These are phyloP conservation scores for Austroboletus eburneus DNA, from an alignment of 768 basidiomycete species.

Conservation along the genomic window DNA sequence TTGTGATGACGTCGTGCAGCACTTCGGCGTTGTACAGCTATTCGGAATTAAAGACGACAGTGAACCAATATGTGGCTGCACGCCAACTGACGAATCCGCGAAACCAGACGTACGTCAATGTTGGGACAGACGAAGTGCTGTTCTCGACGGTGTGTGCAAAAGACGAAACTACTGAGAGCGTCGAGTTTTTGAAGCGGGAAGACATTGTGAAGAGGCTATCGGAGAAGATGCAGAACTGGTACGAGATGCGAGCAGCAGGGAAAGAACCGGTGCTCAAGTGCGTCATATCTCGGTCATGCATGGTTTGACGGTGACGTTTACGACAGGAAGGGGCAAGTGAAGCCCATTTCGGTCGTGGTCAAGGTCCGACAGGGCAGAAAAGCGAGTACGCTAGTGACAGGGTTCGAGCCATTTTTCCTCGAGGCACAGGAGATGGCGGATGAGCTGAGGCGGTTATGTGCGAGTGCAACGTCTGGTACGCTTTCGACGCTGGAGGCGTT, in stretches of 20 bases:
- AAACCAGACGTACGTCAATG: conserved; percentile 68
- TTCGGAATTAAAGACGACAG: conserved; percentile 49
- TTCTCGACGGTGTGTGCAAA: conserved; percentile 36
- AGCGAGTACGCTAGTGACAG: conserved; percentile 69
- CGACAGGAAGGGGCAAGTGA: conserved; percentile 69
- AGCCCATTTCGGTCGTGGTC: conserved; percentile 62
- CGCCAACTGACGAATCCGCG: conserved; percentile 60
- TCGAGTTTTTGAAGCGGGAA: conserved; percentile 64
- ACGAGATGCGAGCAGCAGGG: conserved; percentile 54
- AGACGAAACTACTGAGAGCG: conserved; percentile 22
- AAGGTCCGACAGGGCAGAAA: conserved; percentile 80
- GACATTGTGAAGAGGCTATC: conserved; percentile 52
- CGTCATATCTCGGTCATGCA: conserved; percentile 19
- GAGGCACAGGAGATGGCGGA: conserved; percentile 73
- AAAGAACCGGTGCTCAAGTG: conserved; percentile 59
- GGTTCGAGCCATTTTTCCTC: conserved; percentile 74
- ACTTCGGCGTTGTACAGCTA: conserved; percentile 50
- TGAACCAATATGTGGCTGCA: conserved; percentile 60
- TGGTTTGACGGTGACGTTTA: not conserved
- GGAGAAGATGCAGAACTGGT: conserved; percentile 74
- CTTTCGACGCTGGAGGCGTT: not conserved
- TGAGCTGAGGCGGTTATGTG: conserved; percentile 71
- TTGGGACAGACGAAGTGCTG: conserved; percentile 45
- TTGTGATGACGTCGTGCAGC: conserved; percentile 32
- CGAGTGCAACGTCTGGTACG: conserved; percentile 73